A percentile compares a stretch with the other conserved stretches of the same genome.
These are phyloP conservation scores for Daldinia concentrica DNA, from an alignment of 495 filamentous ascomycete genomes.

Conservation along the genomic window DNA sequence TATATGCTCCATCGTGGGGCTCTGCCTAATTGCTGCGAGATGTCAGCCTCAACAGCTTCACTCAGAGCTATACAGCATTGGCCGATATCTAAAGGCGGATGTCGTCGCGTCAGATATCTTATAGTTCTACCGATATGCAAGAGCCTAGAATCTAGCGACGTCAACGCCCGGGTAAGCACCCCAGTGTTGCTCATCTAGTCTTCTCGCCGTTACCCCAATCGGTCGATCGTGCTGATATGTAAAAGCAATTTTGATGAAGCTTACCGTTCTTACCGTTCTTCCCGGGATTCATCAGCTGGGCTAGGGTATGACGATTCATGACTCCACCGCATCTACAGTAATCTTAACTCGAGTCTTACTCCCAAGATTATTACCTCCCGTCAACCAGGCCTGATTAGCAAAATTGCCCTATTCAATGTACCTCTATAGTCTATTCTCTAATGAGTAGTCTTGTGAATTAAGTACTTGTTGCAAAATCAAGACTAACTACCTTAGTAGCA, in stretches of 20 bases:
- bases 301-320: constrained; percentile 23
- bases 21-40: constrained; percentile 24
- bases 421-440: neutral
- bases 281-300: constrained; percentile 40
- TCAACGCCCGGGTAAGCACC: neutral
- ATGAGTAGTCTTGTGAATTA: neutral
- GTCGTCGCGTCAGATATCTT: constrained; percentile 30
- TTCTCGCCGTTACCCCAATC: constrained; percentile 24
- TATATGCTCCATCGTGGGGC: constrained; percentile 36
- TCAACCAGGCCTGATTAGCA: constrained; percentile 11
- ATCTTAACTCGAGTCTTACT: constrained; percentile 19
- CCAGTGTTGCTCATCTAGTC: constrained; percentile 4
- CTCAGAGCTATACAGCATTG: constrained; percentile 17
- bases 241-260: constrained; percentile 14
- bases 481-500: neutral
- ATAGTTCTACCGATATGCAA: constrained; percentile 15
- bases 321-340: constrained; percentile 27
- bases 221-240: constrained; percentile 3
- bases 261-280: constrained; percentile 29
- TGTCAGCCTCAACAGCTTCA: constrained; percentile 32
- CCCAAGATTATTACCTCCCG: neutral
- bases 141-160: neutral
- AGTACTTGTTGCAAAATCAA: neutral
- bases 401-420: neutral
- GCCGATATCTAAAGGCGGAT: constrained; percentile 3